These are phyloP conservation scores for Sporobolomyces pararoseus DNA, from an alignment of 768 basidiomycete genomes.

Conservation along the genomic window DNA sequence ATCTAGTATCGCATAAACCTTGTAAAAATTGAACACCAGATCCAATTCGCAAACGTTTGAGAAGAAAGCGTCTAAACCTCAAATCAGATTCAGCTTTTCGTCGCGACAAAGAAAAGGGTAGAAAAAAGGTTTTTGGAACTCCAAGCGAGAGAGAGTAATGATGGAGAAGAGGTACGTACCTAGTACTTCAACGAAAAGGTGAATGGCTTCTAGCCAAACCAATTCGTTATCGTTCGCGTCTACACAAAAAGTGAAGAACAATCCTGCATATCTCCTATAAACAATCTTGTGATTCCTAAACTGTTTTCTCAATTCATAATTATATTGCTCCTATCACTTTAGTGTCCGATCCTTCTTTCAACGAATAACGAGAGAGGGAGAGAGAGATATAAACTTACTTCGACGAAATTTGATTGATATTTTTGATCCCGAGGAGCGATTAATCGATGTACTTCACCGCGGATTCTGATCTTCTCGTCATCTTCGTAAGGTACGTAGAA, in stretches of 20 bases:
- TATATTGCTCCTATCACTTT: not conserved
- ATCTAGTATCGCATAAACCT: conserved; percentile 98
- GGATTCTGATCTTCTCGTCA: conserved; percentile 91
- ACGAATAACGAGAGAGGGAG: not conserved
- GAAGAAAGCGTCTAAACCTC: conserved; percentile 79
- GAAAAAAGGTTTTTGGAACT: too few species aligned
- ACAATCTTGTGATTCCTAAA: conserved; percentile 98
- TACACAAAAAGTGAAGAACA: conserved; percentile 96
- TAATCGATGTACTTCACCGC: conserved; percentile 92
- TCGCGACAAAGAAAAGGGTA: not conserved
- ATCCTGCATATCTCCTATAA: conserved; percentile 91
- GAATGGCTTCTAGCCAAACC: conserved; percentile 94
- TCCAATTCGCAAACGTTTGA: conserved; percentile 95
- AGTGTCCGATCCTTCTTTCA: not conserved
- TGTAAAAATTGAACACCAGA: conserved; percentile 98
- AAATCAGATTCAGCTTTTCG: not conserved
- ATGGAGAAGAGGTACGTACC: conserved; percentile 56
- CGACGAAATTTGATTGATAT: conserved; percentile 98
- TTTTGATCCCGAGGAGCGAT: conserved; percentile 97
- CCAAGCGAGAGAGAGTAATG: not conserved
- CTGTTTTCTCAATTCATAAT: conserved; percentile 51
- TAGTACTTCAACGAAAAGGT: conserved; percentile 94
- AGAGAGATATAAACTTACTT: conserved; percentile 57
- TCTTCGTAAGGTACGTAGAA: conserved; percentile 96
- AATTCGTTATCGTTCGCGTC: conserved; percentile 98